Evolutionary conservation across 495 filamentous ascomycete species (phyloP).

Genomic region (Lineolata rhizophorae): DNA sequence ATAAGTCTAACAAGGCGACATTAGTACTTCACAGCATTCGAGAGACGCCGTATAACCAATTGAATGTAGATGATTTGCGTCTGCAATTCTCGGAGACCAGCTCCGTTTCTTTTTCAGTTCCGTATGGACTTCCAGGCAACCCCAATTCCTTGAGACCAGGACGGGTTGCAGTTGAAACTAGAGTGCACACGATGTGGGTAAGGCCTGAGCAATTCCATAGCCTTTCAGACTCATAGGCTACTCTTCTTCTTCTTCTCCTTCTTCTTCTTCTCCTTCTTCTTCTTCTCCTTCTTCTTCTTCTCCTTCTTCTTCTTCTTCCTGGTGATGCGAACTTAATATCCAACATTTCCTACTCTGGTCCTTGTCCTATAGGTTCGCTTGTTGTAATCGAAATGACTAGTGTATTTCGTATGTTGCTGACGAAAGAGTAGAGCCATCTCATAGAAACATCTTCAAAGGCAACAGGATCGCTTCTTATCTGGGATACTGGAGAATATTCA

Average conservation of each 20-base stretch:
- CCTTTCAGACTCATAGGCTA: too few relatives aligned
- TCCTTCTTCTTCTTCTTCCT: too few relatives aligned
- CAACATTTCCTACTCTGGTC: conserved; percentile 1
- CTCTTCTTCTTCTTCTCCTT: conserved; percentile 1
- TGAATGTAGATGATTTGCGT: conserved; percentile 30
- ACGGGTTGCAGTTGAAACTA: conserved; percentile 43
- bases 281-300: too few relatives aligned
- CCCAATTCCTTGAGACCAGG: conserved; percentile 32
- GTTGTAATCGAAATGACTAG: too few relatives aligned
- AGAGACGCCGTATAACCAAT: too few relatives aligned
- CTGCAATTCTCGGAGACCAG: conserved; percentile 44
- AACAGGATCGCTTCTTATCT: conserved; percentile 44
- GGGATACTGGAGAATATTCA: conserved; percentile 47
- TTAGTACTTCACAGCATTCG: too few relatives aligned
- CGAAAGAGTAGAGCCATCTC: conserved; percentile 32
- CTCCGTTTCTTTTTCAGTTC: conserved; percentile 39
- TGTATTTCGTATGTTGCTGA: too few relatives aligned
- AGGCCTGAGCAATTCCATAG: too few relatives aligned
- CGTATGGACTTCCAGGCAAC: conserved; percentile 44
- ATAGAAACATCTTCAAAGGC: conserved; percentile 36
- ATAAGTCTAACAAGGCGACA: too few relatives aligned
- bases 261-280: neutral
- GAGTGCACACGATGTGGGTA: conserved; percentile 46
- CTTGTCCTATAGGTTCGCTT: too few relatives aligned
- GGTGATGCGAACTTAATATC: neutral